A percentile compares a stretch with the other conserved stretches of the same genome.
phyloP scores from a whole-genome alignment of 345 rosid genomes.

The Eucalyptus albens region DNA sequence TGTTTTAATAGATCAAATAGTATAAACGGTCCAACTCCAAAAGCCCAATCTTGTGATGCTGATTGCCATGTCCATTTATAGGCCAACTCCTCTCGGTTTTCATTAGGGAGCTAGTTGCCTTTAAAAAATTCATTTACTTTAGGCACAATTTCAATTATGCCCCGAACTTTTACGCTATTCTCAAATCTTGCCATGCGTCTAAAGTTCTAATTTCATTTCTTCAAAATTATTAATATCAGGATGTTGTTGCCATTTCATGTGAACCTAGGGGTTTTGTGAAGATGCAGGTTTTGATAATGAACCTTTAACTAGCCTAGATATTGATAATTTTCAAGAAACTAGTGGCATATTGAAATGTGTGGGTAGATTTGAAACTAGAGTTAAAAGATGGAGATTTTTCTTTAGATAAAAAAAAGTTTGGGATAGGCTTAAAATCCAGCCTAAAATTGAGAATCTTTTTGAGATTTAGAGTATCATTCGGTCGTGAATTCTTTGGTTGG shows the following conservation, averaged over 20 bases:
- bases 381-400: background rate
- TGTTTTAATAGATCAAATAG: background rate
- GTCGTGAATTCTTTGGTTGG: background rate
- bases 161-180: background rate
- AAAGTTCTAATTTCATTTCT: background rate
- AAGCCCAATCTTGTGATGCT: background rate
- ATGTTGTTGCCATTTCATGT: background rate
- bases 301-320: background rate
- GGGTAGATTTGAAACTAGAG: background rate
- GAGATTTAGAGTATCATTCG: background rate
- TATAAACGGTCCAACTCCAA: background rate
- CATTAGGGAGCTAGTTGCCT: background rate
- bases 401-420: background rate
- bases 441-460: background rate
- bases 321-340: background rate
- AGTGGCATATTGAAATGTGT: background rate
- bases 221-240: background rate
- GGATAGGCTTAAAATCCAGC: background rate
- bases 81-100: background rate
- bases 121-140: background rate
- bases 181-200: accelerated
- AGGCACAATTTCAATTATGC: background rate
- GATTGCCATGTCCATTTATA: background rate
- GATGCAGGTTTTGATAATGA: background rate
- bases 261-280: background rate